Evolutionary conservation across 108 stramenopile species (phyloP).

Genomic region (Fragilaria radians): DNA sequence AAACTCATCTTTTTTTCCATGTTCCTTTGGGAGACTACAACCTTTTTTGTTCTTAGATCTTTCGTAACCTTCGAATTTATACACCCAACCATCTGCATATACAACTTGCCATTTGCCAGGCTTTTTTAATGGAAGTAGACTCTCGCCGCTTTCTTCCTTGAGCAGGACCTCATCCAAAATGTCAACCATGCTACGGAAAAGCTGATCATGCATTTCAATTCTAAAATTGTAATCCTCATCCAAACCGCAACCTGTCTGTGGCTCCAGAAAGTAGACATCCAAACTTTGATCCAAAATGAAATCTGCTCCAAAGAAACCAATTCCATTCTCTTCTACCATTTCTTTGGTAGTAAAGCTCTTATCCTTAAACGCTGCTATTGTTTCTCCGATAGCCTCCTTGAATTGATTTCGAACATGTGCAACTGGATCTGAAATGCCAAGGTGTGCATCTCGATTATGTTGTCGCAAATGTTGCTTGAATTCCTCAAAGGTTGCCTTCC

Average conservation of each 20-base stretch:
- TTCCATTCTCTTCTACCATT: slow-evolving; percentile 13
- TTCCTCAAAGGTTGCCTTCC: slow-evolving; percentile 10
- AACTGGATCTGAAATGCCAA: slow-evolving; percentile 8
- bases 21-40: slow-evolving; percentile 19
- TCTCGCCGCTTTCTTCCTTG: neutral
- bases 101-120: slow-evolving; percentile 7
- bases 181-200: slow-evolving; percentile 11
- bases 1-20: neutral
- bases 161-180: slow-evolving; percentile 10
- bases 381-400: slow-evolving; percentile 21
- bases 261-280: slow-evolving; percentile 25
- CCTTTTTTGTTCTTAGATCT: slow-evolving; percentile 16
- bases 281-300: slow-evolving; percentile 27
- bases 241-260: slow-evolving; percentile 14
- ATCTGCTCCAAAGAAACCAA: slow-evolving; percentile 23
- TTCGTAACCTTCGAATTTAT: slow-evolving; percentile 16
- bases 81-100: slow-evolving; percentile 17
- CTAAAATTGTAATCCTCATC: slow-evolving; percentile 17
- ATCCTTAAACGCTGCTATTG: slow-evolving; percentile 8
- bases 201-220: slow-evolving; percentile 11
- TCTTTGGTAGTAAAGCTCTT: neutral
- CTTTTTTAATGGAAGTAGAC: slow-evolving; percentile 14
- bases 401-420: slow-evolving; percentile 31
- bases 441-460: neutral
- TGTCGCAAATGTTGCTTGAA: slow-evolving; percentile 2